Percentiles rank a stretch among this genome's conserved stretches.
These are phyloP conservation scores for Isatis lusitanica DNA, from an alignment of 441 rosid genomes.

Conservation along the genomic window DNA sequence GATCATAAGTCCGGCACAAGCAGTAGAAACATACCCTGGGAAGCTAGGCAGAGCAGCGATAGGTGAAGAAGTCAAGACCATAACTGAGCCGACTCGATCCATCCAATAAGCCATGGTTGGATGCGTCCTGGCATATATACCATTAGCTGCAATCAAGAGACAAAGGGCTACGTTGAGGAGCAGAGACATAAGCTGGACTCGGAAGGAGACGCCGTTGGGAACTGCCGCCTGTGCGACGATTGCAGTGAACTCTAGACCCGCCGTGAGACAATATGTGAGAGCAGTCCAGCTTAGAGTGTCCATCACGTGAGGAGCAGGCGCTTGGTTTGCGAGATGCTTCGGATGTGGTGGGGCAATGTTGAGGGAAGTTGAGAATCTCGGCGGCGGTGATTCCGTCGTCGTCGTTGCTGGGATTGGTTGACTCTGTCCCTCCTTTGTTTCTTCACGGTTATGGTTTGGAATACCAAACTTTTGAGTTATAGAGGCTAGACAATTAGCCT, in stretches of 20 bases:
- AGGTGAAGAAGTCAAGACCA: neutral
- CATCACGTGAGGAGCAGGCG: neutral
- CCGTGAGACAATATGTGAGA: neutral
- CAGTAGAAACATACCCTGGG: neutral
- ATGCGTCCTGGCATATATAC: neutral
- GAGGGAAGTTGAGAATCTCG: no score
- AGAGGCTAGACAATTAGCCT: no score
- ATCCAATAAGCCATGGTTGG: neutral
- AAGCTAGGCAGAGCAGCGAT: neutral
- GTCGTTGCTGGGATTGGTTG: no score
- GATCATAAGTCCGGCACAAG: neutral
- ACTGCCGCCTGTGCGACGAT: neutral
- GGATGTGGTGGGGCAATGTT: neutral
- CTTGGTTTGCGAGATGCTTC: neutral
- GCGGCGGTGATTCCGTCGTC: no score
- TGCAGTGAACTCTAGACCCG: neutral
- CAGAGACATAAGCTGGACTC: neutral
- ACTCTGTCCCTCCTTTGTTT: no score
- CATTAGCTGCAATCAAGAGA: neutral
- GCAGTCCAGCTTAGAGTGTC: neutral
- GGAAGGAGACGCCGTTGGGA: neutral
- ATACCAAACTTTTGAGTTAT: no score
- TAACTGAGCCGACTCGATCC: neutral
- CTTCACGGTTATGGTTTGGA: no score
- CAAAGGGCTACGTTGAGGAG: neutral